phyloP scores from a whole-genome alignment of 164 flowering plant species.

The Stephania cephalantha region DNA sequence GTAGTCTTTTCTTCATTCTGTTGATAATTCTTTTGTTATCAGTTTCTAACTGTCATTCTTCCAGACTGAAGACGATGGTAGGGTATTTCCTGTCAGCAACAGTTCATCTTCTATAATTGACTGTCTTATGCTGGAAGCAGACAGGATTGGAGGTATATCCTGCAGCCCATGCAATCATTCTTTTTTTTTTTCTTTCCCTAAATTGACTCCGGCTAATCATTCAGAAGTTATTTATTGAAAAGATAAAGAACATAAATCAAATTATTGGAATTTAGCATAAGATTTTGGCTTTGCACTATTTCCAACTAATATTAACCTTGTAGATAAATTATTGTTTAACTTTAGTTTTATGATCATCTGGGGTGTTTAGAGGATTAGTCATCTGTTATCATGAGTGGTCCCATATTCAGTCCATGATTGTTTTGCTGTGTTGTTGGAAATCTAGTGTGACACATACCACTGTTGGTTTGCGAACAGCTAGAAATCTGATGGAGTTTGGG shows the following conservation, averaged over 20 bases:
- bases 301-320: not conserved
- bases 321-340: no score
- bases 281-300: not conserved
- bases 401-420: no score
- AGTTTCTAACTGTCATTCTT: not conserved
- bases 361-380: no score
- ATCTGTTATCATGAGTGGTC: no score
- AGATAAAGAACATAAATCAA: not conserved
- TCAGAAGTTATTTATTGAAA: not conserved
- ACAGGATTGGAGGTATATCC: constrained; percentile 54
- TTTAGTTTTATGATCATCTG: no score
- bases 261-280: not conserved
- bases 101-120: constrained; percentile 77
- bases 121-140: constrained; percentile 74
- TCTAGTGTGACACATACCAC: no score
- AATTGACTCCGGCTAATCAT: not conserved
- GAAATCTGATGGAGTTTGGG: no score
- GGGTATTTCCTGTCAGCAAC: constrained; percentile 89
- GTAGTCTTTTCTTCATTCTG: constrained; percentile 4
- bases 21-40: not conserved
- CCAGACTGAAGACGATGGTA: constrained; percentile 88
- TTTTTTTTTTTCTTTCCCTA: not conserved
- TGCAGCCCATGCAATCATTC: not conserved
- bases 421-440: no score
- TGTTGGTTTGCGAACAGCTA: no score